These are phyloP conservation scores for Bothriochloa decipiens DNA, from an alignment of 176 grass and related monocot genomes.

Conservation along the genomic window DNA sequence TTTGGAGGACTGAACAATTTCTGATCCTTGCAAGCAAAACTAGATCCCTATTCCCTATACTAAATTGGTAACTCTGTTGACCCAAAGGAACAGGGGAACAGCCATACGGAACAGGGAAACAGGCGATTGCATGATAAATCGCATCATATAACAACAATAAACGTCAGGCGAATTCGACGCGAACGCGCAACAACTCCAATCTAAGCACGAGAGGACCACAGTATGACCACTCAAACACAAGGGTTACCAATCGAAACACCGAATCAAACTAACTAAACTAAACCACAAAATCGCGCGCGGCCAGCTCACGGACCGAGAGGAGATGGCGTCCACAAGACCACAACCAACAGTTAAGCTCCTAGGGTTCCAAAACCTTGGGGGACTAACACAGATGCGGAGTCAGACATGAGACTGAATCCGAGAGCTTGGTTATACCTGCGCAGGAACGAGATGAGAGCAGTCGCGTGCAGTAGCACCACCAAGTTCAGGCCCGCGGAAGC, in stretches of 20 bases:
- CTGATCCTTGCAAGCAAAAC: not conserved
- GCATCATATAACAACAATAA: not conserved
- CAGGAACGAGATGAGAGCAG: not conserved
- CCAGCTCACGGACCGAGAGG: not conserved
- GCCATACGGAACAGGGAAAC: not conserved
- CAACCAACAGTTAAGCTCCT: not conserved
- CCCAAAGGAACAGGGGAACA: not conserved
- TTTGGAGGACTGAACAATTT: not conserved
- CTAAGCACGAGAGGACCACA: not conserved
- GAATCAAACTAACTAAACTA: not conserved
- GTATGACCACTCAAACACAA: not conserved
- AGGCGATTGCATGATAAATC: not conserved
- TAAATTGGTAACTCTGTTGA: not conserved
- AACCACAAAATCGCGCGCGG: not conserved
- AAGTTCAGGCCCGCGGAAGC: not conserved
- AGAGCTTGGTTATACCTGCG: slow-evolving; percentile 14
- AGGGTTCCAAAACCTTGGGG: slow-evolving; percentile 29
- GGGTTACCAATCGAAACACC: not conserved
- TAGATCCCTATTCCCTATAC: not conserved
- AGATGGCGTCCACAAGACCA: not conserved
- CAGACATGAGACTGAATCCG: not conserved
- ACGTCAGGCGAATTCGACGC: not conserved
- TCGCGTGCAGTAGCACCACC: not conserved
- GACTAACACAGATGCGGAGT: not conserved
- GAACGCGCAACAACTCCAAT: not conserved